Conservation (phyloP, 495 filamentous ascomycete genomes). For the Chaetomium cochliodes region DNA sequence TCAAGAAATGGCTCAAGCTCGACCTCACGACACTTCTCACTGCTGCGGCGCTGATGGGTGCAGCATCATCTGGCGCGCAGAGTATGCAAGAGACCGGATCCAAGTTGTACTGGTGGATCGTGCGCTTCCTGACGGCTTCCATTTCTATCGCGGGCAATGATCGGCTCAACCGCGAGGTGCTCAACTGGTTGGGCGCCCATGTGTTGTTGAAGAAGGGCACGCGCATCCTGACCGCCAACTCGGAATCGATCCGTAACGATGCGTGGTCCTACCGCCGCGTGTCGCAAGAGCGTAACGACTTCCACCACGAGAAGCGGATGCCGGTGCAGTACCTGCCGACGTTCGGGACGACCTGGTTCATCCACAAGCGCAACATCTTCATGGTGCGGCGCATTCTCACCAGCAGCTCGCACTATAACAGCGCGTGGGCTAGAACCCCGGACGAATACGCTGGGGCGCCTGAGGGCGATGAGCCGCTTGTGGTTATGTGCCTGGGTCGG, state of each 20-base stretch:
- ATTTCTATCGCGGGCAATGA: conserved; percentile 44
- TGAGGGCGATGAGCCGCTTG: conserved; percentile 46
- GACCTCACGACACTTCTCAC: conserved; percentile 37
- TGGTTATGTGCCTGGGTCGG: conserved; percentile 48
- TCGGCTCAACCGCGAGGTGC: conserved; percentile 45
- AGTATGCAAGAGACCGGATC: conserved; percentile 26
- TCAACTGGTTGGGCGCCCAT: conserved; percentile 46
- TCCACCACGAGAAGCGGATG: conserved; percentile 43
- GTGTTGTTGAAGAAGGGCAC: conserved; percentile 38
- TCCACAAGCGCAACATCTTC: conserved; percentile 43
- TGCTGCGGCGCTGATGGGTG: conserved; percentile 36
- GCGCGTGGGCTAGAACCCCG: conserved; percentile 23
- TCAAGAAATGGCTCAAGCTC: conserved; percentile 35
- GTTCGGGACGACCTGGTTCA: conserved; percentile 47
- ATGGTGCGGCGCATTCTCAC: conserved; percentile 42
- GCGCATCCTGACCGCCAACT: conserved; percentile 45
- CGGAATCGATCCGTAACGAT: conserved; percentile 37
- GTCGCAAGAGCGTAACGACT: conserved; percentile 39
- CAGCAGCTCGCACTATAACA: conserved; percentile 22
- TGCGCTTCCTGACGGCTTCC: conserved; percentile 44
- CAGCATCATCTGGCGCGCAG: conserved; percentile 29
- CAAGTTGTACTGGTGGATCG: conserved; percentile 43
- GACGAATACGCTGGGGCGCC: conserved; percentile 44
- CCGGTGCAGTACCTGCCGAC: conserved; percentile 49
- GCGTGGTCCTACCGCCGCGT: conserved; percentile 32